These are phyloP conservation scores for Candida palmyrensis DNA, from an alignment of 805 yeast genomes.

Conservation along the genomic window DNA sequence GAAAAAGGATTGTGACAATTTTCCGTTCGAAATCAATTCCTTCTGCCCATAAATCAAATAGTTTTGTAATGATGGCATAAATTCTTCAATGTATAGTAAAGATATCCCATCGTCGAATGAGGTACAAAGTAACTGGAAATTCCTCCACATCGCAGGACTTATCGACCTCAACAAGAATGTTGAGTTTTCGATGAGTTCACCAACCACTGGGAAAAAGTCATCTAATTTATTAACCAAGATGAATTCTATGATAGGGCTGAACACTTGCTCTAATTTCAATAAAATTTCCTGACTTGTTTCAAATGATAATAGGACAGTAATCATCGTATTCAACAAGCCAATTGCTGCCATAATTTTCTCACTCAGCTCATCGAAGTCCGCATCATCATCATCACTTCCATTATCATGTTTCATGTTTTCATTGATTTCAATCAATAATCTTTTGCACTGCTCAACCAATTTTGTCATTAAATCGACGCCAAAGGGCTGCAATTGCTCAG, in stretches of 20 bases:
- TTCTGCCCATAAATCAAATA: conserved; percentile 48
- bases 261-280: conserved; percentile 56
- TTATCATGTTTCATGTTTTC: conserved; percentile 38
- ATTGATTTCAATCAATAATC: conserved; percentile 36
- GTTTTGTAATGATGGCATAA: conserved; percentile 68
- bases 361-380: conserved; percentile 29
- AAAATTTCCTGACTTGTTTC: conserved; percentile 74
- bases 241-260: conserved; percentile 63
- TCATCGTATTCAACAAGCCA: conserved; percentile 76
- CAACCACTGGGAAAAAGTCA: conserved; percentile 71
- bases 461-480: conserved; percentile 52
- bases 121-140: conserved; percentile 45
- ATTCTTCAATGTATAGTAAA: conserved; percentile 67
- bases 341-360: conserved; percentile 81
- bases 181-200: conserved; percentile 60
- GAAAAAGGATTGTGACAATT: conserved; percentile 44
- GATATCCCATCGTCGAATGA: conserved; percentile 25
- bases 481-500: conserved; percentile 84
- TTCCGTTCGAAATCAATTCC: conserved; percentile 37
- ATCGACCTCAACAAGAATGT: conserved; percentile 31
- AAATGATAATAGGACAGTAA: conserved; percentile 75
- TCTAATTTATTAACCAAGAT: conserved; percentile 63
- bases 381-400: conserved; percentile 22
- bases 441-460: conserved; percentile 64
- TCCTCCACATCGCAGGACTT: conserved; percentile 71